phyloP scores from a whole-genome alignment of 2,329 filamentous ascomycete species.

The Pseudogymnoascus sp. region DNA sequence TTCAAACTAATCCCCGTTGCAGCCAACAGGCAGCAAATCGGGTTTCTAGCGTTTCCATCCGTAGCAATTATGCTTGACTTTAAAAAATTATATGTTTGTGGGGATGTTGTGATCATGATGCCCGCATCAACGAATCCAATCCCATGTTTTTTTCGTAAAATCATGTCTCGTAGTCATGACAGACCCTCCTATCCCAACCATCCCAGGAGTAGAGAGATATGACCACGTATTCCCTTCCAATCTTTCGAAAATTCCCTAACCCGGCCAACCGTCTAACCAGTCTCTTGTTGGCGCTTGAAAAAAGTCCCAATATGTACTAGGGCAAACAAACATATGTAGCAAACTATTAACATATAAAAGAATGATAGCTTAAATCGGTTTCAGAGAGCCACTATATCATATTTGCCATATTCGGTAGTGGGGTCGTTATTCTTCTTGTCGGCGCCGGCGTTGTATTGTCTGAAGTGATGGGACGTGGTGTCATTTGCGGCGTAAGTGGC shows the following conservation, averaged over 20 bases:
- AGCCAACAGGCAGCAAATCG: background rate
- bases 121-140: slow-evolving; percentile 1
- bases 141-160: slow-evolving; percentile 1
- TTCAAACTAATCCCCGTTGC: background rate
- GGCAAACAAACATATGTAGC: background rate
- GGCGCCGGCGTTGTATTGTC: slow-evolving; percentile 33
- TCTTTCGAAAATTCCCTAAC: background rate
- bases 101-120: background rate
- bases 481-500: slow-evolving; percentile 40
- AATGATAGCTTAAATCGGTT: background rate
- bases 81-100: slow-evolving; percentile 7
- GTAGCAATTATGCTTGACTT: background rate
- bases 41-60: background rate
- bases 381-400: background rate
- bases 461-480: slow-evolving; percentile 30
- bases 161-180: slow-evolving; percentile 2
- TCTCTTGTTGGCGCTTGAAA: background rate
- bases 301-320: background rate
- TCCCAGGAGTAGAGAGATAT: background rate
- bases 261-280: slow-evolving; percentile 1
- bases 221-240: background rate
- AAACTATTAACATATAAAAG: slow-evolving; percentile 4
- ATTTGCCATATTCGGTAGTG: background rate
- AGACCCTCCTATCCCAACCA: background rate
- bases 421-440: background rate